Evolutionary conservation across 768 basidiomycete species (phyloP).

Genomic region (Tricholoma hemisulphureum): DNA sequence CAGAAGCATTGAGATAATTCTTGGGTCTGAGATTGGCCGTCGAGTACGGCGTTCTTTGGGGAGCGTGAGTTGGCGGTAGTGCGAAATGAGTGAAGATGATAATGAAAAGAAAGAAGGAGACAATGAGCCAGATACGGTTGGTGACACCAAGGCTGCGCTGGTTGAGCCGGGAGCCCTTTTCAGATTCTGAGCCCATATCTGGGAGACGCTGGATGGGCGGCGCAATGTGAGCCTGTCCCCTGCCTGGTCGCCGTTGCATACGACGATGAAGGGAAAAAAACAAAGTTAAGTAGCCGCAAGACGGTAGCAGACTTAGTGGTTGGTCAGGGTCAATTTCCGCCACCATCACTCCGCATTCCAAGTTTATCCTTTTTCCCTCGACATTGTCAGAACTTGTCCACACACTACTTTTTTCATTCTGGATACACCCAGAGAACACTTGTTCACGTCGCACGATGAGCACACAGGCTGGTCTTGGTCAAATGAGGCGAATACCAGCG

Average conservation of each 20-base stretch:
- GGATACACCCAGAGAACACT: neutral
- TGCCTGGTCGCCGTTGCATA: constrained; percentile 61
- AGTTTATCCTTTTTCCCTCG: neutral
- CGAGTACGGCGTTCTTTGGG: constrained; percentile 29
- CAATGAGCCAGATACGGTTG: constrained; percentile 67
- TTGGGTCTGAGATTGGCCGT: constrained; percentile 60
- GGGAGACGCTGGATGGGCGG: constrained; percentile 39
- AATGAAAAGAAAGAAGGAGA: constrained; percentile 53
- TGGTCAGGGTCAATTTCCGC: neutral
- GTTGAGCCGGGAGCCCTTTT: constrained; percentile 52
- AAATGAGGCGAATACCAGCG: constrained; percentile 49
- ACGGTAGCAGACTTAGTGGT: no score
- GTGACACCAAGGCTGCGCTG: constrained; percentile 62
- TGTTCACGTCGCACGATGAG: constrained; percentile 7
- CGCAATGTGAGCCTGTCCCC: constrained; percentile 56
- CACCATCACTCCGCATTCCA: constrained; percentile 7
- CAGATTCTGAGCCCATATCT: constrained; percentile 48
- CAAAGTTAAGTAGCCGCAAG: constrained; percentile 19
- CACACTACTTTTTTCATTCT: constrained; percentile 1
- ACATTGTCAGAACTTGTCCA: neutral
- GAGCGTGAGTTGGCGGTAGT: constrained; percentile 38
- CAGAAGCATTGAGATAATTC: constrained; percentile 76
- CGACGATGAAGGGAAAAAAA: constrained; percentile 18
- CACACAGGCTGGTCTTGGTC: constrained; percentile 17
- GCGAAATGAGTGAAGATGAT: constrained; percentile 57